phyloP scores from a whole-genome alignment of 2,329 filamentous ascomycete species.

The Botrytis byssoidea region DNA sequence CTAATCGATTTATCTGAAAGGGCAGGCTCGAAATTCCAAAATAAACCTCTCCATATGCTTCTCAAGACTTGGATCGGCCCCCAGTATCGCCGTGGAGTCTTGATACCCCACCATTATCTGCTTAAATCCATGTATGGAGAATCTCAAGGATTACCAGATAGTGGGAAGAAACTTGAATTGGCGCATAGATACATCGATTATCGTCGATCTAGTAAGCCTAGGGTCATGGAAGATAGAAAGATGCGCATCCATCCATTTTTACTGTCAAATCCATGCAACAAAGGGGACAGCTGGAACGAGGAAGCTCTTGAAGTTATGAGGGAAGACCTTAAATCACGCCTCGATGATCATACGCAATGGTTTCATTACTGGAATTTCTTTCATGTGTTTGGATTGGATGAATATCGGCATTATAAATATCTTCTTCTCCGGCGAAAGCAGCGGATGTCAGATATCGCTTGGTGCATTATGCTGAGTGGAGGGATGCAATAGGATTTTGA shows the following conservation, averaged over 20 bases:
- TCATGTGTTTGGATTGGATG: neutral
- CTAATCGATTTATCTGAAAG: neutral
- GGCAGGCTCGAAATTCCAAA: too few relatives aligned
- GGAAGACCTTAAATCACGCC: neutral
- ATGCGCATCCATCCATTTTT: too few relatives aligned
- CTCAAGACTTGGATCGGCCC: neutral
- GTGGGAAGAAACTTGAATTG: neutral
- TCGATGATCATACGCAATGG: neutral
- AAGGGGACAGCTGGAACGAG: neutral
- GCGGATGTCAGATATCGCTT: neutral
- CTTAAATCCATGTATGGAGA: neutral
- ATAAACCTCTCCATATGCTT: neutral
- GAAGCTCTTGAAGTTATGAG: neutral
- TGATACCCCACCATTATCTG: neutral
- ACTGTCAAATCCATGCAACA: neutral
- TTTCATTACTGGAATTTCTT: neutral
- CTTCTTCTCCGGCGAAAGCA: neutral
- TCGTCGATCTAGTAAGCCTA: neutral
- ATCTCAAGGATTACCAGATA: rapidly evolving
- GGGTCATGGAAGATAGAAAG: neutral
- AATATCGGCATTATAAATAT: neutral
- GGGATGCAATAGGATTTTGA: neutral
- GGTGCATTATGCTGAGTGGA: neutral
- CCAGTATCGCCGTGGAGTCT: neutral
- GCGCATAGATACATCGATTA: neutral